Percentiles rank a stretch among this genome's conserved stretches.
These are phyloP conservation scores for Citrullus colocynthis DNA, from an alignment of 306 rosid species.

Conservation along the genomic window DNA sequence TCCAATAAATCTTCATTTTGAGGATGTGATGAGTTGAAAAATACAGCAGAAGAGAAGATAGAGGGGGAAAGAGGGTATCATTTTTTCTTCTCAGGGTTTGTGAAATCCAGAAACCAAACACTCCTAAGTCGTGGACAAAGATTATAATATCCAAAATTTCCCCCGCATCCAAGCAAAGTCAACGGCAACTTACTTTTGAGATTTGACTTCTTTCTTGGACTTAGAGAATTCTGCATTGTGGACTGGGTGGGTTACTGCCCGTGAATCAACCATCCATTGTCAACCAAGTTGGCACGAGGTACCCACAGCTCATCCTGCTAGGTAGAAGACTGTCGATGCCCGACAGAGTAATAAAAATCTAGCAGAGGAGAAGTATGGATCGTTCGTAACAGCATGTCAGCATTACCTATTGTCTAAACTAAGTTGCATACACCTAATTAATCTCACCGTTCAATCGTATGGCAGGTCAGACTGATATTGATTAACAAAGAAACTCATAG, in stretches of 20 bases:
- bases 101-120: constrained; percentile 3
- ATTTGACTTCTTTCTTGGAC: neutral
- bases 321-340: neutral
- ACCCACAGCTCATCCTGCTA: neutral
- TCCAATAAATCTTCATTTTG: neutral
- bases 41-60: neutral
- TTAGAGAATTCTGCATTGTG: neutral
- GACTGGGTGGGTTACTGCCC: neutral
- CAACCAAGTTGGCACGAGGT: neutral
- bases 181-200: neutral
- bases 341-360: neutral
- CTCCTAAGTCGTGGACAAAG: neutral
- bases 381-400: too few relatives aligned
- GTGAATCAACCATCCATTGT: neutral
- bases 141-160: neutral
- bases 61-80: neutral
- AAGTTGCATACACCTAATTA: too few relatives aligned
- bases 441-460: neutral
- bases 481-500: neutral
- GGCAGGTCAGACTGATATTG: too few relatives aligned
- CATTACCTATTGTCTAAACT: neutral
- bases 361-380: neutral
- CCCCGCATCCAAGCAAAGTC: neutral
- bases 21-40: neutral
- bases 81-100: neutral